phyloP scores from a whole-genome alignment of 179 eudicot species.

The Heliamphora pulchella region DNA sequence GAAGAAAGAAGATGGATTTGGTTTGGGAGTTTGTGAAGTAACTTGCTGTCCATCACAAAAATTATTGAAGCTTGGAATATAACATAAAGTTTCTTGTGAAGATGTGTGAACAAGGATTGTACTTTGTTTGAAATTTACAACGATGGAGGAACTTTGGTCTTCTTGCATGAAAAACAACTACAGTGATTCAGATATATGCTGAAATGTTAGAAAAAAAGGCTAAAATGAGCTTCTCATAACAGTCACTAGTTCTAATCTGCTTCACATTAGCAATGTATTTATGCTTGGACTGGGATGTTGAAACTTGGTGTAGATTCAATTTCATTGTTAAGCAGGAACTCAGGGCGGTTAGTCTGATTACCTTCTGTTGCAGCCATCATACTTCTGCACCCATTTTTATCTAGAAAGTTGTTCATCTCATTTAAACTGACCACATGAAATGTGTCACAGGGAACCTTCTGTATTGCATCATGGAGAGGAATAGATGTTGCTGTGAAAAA shows the following conservation, averaged over 20 bases:
- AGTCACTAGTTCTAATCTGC: background rate
- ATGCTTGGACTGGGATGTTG: background rate
- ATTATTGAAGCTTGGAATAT: too few species aligned
- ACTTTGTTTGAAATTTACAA: too few species aligned
- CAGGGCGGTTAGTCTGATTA: background rate
- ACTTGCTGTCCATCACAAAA: too few species aligned
- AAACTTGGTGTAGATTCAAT: background rate
- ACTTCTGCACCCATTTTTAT: background rate
- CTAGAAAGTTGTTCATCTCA: background rate
- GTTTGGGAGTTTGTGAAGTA: too few species aligned
- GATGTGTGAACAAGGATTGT: too few species aligned
- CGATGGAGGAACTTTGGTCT: too few species aligned
- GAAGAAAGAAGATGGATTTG: too few species aligned
- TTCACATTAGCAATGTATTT: background rate
- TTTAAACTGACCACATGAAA: background rate
- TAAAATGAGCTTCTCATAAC: background rate
- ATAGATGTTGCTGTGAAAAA: constrained; percentile 87
- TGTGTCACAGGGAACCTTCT: constrained; percentile 64
- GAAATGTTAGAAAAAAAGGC: too few species aligned
- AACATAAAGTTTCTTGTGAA: too few species aligned
- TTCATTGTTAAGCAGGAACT: background rate
- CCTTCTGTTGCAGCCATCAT: background rate
- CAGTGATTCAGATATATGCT: too few species aligned
- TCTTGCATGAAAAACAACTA: too few species aligned
- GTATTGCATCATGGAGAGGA: constrained; percentile 84